Percentiles rank a stretch among this genome's conserved stretches.
Evolutionary conservation across 2,329 filamentous ascomycete genomes (phyloP).

Genomic region (Ophiostoma sp.): DNA sequence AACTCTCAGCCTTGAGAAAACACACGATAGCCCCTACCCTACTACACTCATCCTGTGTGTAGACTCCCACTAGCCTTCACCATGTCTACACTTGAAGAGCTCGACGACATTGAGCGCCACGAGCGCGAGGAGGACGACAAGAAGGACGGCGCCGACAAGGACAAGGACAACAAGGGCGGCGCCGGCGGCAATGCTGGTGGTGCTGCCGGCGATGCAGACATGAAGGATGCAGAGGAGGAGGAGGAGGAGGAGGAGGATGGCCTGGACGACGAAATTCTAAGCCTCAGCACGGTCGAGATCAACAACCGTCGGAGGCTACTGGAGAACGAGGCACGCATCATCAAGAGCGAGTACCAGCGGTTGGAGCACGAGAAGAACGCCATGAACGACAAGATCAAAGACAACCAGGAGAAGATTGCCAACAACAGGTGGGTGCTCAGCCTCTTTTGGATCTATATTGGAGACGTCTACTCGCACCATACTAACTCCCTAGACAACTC

Average conservation of each 20-base stretch:
- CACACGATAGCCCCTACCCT: slow-evolving; percentile 4
- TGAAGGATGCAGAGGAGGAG: slow-evolving; percentile 71
- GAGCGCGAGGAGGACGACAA: slow-evolving; percentile 59
- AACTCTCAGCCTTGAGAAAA: not conserved
- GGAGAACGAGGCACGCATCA: slow-evolving; percentile 96
- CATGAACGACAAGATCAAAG: slow-evolving; percentile 99
- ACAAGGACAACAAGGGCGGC: slow-evolving; percentile 50
- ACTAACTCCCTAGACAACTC: slow-evolving; percentile 62
- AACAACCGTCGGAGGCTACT: slow-evolving; percentile 82
- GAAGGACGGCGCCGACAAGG: slow-evolving; percentile 33
- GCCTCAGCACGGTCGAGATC: slow-evolving; percentile 90
- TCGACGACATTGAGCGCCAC: slow-evolving; percentile 80
- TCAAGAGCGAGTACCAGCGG: slow-evolving; percentile 94
- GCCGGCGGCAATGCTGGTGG: slow-evolving; percentile 31
- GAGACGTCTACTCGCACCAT: not conserved
- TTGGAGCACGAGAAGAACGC: slow-evolving; percentile 90
- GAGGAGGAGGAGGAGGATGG: slow-evolving; percentile 69
- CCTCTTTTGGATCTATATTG: not conserved
- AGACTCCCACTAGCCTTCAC: slow-evolving; percentile 30
- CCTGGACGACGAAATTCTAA: slow-evolving; percentile 88
- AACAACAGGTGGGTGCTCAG: slow-evolving; percentile 74
- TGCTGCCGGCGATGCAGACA: slow-evolving; percentile 73
- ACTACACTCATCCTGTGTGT: not conserved
- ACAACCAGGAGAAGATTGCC: slow-evolving; percentile 97
- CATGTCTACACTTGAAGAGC: slow-evolving; percentile 90